These are phyloP conservation scores for Desmodesmus armatus DNA, from an alignment of 139 green algal species.

Conservation along the genomic window DNA sequence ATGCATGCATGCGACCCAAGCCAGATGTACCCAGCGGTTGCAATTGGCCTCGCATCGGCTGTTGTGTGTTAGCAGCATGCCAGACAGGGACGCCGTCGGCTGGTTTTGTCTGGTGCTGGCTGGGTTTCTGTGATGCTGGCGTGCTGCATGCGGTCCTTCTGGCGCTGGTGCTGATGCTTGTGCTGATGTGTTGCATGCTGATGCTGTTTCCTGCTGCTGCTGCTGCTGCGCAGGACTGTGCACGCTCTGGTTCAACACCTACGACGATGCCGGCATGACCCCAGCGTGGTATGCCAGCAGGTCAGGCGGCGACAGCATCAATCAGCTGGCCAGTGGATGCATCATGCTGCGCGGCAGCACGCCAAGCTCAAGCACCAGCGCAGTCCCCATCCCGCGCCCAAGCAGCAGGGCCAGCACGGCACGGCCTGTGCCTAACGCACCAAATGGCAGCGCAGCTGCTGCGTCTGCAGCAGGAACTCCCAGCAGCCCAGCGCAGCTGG, in stretches of 20 bases:
- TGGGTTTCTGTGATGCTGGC: neutral
- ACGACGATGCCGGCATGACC: neutral
- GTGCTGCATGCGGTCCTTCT: no score
- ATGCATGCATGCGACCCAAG: neutral
- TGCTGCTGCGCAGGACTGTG: neutral
- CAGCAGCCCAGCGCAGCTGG: no score
- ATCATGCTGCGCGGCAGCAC: no score
- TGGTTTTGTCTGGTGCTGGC: neutral
- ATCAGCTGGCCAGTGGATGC: neutral
- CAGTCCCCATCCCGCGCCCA: neutral
- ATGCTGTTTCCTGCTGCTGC: no score
- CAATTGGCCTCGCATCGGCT: neutral
- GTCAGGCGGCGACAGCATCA: neutral
- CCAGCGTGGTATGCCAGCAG: neutral
- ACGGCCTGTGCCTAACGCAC: no score
- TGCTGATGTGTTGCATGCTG: neutral
- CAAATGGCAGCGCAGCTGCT: no score
- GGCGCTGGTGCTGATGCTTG: neutral
- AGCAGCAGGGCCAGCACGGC: no score
- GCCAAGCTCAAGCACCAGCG: neutral
- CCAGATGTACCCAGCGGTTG: neutral
- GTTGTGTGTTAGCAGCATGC: neutral
- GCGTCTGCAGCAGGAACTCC: no score
- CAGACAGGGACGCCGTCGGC: neutral
- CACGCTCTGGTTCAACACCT: neutral